These are phyloP conservation scores for Emmonsiellopsis sp. DNA, from an alignment of 2,329 filamentous ascomycete genomes.

Conservation along the genomic window DNA sequence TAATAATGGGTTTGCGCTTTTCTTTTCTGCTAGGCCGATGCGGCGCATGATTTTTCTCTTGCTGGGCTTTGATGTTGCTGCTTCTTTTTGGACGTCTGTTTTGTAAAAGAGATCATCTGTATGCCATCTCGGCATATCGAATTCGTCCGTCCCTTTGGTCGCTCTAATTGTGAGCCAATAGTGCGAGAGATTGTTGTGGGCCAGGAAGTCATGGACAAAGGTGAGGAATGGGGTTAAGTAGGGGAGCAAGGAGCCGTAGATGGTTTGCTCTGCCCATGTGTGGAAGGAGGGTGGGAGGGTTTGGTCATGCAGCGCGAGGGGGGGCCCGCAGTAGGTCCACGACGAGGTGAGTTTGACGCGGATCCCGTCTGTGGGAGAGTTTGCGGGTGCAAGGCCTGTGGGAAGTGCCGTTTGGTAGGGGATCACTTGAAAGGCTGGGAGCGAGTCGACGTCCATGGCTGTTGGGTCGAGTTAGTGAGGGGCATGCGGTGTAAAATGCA, in stretches of 20 bases:
- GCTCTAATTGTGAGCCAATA: slow-evolving; percentile 44
- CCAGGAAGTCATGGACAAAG: slow-evolving; percentile 25
- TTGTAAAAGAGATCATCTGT: slow-evolving; percentile 42
- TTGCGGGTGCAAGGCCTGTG: background rate
- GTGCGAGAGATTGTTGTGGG: slow-evolving; percentile 26
- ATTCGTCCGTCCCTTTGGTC: slow-evolving; percentile 35
- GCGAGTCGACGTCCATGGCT: slow-evolving; percentile 12
- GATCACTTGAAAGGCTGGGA: slow-evolving; percentile 15
- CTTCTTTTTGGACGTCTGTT: background rate
- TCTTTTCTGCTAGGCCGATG: too few relatives aligned
- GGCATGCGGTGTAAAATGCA: too few relatives aligned
- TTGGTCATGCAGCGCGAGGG: slow-evolving; percentile 21
- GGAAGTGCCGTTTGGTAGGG: slow-evolving; percentile 7
- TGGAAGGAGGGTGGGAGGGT: slow-evolving; percentile 28
- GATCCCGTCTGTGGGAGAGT: background rate
- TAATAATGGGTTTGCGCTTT: background rate
- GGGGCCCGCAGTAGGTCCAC: slow-evolving; percentile 40
- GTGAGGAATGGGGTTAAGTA: slow-evolving; percentile 30
- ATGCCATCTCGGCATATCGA: slow-evolving; percentile 41
- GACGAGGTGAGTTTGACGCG: slow-evolving; percentile 20
- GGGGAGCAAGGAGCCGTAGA: slow-evolving; percentile 27
- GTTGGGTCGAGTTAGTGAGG: background rate
- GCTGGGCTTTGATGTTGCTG: too few relatives aligned
- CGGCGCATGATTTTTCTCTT: too few relatives aligned
- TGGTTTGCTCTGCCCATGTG: slow-evolving; percentile 29